These are phyloP conservation scores for Solanum gracilifrons DNA, from an alignment of 257 asterid genomes.

Conservation along the genomic window DNA sequence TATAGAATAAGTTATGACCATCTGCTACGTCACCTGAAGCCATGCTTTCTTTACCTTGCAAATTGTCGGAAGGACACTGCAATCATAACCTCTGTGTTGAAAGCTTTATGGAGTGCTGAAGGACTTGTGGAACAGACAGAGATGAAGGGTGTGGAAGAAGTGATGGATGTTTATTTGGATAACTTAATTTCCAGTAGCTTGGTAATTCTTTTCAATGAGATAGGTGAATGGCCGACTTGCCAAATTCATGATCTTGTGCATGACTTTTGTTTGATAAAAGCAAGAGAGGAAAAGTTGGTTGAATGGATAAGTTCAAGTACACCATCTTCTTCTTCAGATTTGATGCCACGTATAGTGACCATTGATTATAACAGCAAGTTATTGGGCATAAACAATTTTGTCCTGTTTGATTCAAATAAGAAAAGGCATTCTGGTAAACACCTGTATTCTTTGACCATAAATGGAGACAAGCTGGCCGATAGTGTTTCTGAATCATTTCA, in stretches of 20 bases:
- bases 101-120: background rate
- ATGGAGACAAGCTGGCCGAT: background rate
- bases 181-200: constrained; percentile 13
- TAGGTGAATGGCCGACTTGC: constrained; percentile 8
- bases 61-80: constrained; percentile 9
- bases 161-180: background rate
- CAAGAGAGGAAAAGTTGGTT: too few species aligned
- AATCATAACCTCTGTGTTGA: background rate
- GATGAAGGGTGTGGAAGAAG: too few species aligned
- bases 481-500: background rate
- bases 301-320: too few species aligned
- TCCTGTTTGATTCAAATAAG: background rate
- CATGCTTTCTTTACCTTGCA: background rate
- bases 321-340: too few species aligned
- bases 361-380: background rate
- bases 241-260: constrained; percentile 11
- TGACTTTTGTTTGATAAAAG: background rate
- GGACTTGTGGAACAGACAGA: background rate
- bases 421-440: too few species aligned
- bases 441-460: background rate
- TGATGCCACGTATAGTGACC: too few species aligned
- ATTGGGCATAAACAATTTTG: background rate
- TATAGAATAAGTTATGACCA: too few species aligned
- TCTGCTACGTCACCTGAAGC: too few species aligned
- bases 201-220: background rate